These are phyloP conservation scores for Penicillium vulpinum DNA, from an alignment of 2,329 filamentous ascomycete genomes.

Conservation along the genomic window DNA sequence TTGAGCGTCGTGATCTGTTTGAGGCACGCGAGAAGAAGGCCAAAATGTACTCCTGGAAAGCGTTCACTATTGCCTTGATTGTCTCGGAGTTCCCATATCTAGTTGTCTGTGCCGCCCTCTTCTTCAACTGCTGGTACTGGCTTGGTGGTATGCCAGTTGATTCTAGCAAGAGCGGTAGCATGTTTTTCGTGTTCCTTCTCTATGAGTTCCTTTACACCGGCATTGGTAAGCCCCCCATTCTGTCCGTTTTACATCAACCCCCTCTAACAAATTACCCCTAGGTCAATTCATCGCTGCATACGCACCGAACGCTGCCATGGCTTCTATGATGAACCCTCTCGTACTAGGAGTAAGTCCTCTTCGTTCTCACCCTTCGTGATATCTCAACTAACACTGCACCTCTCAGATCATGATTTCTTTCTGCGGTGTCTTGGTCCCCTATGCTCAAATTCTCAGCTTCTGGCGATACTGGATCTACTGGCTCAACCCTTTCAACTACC, in stretches of 20 bases:
- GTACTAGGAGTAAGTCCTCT: conserved; percentile 53
- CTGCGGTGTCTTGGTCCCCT: conserved; percentile 34
- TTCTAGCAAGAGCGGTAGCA: conserved; percentile 41
- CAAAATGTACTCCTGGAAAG: conserved; percentile 73
- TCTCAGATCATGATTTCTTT: conserved; percentile 29
- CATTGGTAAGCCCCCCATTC: conserved; percentile 51
- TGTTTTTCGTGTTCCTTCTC: conserved; percentile 71
- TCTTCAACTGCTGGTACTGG: conserved; percentile 74
- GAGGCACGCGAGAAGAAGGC: conserved; percentile 66
- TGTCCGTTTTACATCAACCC: neutral
- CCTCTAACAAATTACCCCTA: neutral
- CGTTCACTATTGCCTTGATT: conserved; percentile 68
- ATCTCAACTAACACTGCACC: neutral
- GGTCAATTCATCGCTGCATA: conserved; percentile 76
- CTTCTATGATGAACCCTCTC: conserved; percentile 72
- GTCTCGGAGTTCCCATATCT: conserved; percentile 69
- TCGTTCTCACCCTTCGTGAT: neutral
- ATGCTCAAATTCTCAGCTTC: conserved; percentile 32
- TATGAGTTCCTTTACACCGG: conserved; percentile 70
- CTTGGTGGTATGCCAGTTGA: conserved; percentile 54
- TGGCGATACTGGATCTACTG: conserved; percentile 38
- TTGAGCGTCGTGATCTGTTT: conserved; percentile 69
- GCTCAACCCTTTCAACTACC: conserved; percentile 34
- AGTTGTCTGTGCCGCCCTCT: conserved; percentile 62
- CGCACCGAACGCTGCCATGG: conserved; percentile 65